Evolutionary conservation across 148 eudicot genomes (phyloP).

Genomic region (Cornus suecica): DNA sequence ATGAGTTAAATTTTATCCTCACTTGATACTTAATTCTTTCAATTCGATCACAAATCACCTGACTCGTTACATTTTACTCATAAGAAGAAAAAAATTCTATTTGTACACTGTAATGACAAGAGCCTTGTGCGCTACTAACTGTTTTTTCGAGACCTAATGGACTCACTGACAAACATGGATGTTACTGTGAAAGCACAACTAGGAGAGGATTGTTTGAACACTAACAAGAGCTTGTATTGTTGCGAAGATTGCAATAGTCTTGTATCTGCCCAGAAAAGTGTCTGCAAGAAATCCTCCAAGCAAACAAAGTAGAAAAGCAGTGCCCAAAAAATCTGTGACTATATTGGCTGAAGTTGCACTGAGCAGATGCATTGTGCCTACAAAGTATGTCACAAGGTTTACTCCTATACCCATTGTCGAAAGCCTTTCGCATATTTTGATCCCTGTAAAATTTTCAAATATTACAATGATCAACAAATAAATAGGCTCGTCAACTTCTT

Average conservation of each 20-base stretch:
- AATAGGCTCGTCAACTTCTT: too few species aligned
- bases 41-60: too few species aligned
- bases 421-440: slow-evolving; percentile 85
- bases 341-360: slow-evolving; percentile 78
- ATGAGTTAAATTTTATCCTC: too few species aligned
- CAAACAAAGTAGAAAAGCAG: slow-evolving; percentile 63
- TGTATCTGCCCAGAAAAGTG: slow-evolving; percentile 79
- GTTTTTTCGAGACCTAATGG: too few species aligned
- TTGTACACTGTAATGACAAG: too few species aligned
- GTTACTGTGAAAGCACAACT: too few species aligned
- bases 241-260: slow-evolving; percentile 69
- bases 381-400: slow-evolving; percentile 82
- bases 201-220: background rate
- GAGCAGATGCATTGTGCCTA: slow-evolving; percentile 73
- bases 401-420: slow-evolving; percentile 98
- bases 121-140: too few species aligned
- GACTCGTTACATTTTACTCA: too few species aligned
- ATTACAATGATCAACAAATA: too few species aligned
- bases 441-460: slow-evolving; percentile 38
- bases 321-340: slow-evolving; percentile 90
- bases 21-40: too few species aligned
- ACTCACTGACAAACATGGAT: too few species aligned
- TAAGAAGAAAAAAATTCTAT: too few species aligned
- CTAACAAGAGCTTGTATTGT: slow-evolving; percentile 55
- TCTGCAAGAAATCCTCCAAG: slow-evolving; percentile 90